Conservation (phyloP, 495 filamentous ascomycete genomes). For the Hypomontagnella submonticulosa region DNA sequence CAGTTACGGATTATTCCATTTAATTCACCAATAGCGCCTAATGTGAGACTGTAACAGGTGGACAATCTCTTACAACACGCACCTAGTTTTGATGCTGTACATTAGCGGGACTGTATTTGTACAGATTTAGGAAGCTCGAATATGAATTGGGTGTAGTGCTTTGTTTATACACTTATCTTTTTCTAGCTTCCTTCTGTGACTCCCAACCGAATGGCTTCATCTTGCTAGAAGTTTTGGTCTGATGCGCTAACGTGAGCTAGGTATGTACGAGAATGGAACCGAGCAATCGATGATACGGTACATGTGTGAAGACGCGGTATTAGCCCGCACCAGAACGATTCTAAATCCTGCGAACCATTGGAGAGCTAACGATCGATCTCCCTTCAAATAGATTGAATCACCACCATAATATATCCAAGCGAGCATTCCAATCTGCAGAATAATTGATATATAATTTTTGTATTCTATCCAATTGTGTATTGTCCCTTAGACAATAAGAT, state of each 20-base stretch:
- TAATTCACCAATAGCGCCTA: conserved; percentile 18
- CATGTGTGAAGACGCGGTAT: conserved; percentile 38
- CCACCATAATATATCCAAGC: conserved; percentile 21
- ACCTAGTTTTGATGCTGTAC: conserved; percentile 1
- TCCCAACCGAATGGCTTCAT: conserved; percentile 32
- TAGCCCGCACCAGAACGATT: conserved; percentile 29
- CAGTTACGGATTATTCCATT: conserved; percentile 7
- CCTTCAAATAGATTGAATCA: conserved; percentile 27
- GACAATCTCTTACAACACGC: conserved; percentile 9
- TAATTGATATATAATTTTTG: not conserved
- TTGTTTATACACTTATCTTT: conserved; percentile 2
- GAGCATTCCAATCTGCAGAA: conserved; percentile 4
- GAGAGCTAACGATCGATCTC: conserved; percentile 38
- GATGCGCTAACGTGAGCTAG: conserved; percentile 37
- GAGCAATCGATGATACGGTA: conserved; percentile 43
- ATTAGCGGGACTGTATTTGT: conserved; percentile 4
- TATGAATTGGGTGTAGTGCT: not conserved
- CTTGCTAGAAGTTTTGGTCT: conserved; percentile 23
- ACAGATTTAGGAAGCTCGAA: conserved; percentile 1
- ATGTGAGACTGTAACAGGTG: conserved; percentile 20
- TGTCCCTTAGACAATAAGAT: no score
- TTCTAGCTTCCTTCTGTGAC: conserved; percentile 8
- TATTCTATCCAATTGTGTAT: no score
- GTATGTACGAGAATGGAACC: conserved; percentile 34
- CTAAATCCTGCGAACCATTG: conserved; percentile 40